A percentile compares a stretch with the other conserved stretches of the same genome.
phyloP scores from a whole-genome alignment of 495 filamentous ascomycete species.

The Penicillium fimorum region DNA sequence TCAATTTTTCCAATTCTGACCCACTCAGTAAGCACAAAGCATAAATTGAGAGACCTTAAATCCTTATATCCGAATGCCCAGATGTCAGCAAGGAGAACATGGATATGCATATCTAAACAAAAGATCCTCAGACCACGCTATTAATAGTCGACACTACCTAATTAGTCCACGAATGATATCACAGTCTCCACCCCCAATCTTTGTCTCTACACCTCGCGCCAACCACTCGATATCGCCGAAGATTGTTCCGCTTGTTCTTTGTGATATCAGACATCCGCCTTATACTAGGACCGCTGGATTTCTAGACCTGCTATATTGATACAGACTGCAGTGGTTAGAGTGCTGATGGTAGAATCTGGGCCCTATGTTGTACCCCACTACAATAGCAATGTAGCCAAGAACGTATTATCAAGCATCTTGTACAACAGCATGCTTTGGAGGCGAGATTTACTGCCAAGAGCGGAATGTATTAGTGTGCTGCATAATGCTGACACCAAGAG shows the following conservation, averaged over 20 bases:
- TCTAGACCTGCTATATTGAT: not conserved
- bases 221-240: no score
- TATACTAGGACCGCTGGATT: not conserved
- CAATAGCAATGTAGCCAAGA: not conserved
- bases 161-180: no score
- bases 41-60: not conserved
- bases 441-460: no score
- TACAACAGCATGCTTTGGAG: not conserved
- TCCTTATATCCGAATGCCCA: not conserved
- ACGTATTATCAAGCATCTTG: not conserved
- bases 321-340: not conserved
- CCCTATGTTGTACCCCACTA: not conserved
- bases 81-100: not conserved
- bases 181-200: no score
- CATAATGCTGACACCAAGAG: no score
- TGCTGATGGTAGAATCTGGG: not conserved
- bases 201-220: no score
- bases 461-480: no score
- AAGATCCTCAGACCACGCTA: no score
- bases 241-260: no score
- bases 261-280: not conserved
- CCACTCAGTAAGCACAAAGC: constrained; percentile 1
- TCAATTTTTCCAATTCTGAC: not conserved
- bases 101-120: no score
- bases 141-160: no score